Evolutionary conservation across 768 basidiomycete species (phyloP).

Genomic region (Xerocomus potaroensis): DNA sequence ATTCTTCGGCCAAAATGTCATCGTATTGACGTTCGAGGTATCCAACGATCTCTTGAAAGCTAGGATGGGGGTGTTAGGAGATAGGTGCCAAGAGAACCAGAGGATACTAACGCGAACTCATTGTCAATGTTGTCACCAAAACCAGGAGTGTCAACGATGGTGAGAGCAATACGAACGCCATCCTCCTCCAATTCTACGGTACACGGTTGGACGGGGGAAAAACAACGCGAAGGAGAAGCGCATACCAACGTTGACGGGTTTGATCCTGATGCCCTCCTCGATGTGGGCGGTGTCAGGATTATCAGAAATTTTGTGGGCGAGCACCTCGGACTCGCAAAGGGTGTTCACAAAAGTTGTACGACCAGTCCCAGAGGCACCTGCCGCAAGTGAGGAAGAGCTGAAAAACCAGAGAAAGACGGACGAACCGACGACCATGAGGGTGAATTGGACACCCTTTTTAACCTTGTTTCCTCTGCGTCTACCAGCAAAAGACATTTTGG

Average conservation of each 20-base stretch:
- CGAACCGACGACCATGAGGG: conserved; percentile 96
- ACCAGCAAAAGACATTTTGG: conserved; percentile 77
- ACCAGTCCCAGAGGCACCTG: conserved; percentile 96
- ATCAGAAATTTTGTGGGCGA: conserved; percentile 82
- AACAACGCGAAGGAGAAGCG: background rate
- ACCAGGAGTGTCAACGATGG: conserved; percentile 97
- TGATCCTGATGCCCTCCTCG: conserved; percentile 92
- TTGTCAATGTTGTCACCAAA: conserved; percentile 99
- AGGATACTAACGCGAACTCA: conserved; percentile 80
- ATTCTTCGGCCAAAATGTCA: conserved; percentile 97
- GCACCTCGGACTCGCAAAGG: conserved; percentile 92
- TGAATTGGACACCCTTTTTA: conserved; percentile 99
- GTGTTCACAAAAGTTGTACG: conserved; percentile 99
- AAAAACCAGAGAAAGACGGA: conserved; percentile 10
- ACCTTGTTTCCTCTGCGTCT: conserved; percentile 90
- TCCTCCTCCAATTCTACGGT: conserved; percentile 92
- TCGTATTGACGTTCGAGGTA: conserved; percentile 99
- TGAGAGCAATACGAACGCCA: conserved; percentile 95
- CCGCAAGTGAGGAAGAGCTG: conserved; percentile 7
- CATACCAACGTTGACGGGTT: conserved; percentile 87
- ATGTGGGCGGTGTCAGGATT: conserved; percentile 86
- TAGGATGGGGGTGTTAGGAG: conserved; percentile 29
- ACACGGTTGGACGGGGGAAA: background rate
- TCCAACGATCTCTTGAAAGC: conserved; percentile 95
- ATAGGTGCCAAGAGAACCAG: conserved; percentile 2